These are phyloP conservation scores for Dothidotthia symphoricarpi DNA, from an alignment of 2,329 filamentous ascomycete genomes.

Conservation along the genomic window DNA sequence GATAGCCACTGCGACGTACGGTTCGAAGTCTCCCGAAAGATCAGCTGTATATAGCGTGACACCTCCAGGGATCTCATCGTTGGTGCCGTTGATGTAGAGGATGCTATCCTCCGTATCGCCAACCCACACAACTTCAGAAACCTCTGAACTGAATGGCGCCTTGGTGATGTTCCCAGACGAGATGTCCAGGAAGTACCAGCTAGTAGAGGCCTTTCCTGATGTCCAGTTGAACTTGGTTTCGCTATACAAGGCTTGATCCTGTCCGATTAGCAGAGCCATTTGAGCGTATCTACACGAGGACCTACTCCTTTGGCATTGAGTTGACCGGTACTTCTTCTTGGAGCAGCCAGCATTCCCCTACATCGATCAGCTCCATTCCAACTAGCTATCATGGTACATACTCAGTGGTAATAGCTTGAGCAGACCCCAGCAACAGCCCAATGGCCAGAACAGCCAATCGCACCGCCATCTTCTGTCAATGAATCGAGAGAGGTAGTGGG, in stretches of 20 bases:
- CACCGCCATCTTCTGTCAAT: slow-evolving; percentile 28
- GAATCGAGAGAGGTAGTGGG: slow-evolving; percentile 3
- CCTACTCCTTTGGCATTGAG: slow-evolving; percentile 37
- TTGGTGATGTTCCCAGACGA: slow-evolving; percentile 33
- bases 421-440: slow-evolving; percentile 27
- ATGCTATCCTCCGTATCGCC: slow-evolving; percentile 50
- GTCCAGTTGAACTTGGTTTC: slow-evolving; percentile 41
- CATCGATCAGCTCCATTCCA: slow-evolving; percentile 4
- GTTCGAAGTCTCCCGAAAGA: slow-evolving; percentile 25
- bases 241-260: slow-evolving; percentile 37
- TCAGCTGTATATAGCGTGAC: slow-evolving; percentile 39
- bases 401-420: slow-evolving; percentile 29
- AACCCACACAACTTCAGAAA: slow-evolving; percentile 38
- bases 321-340: slow-evolving; percentile 33
- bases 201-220: slow-evolving; percentile 47
- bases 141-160: slow-evolving; percentile 32
- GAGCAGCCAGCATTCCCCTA: slow-evolving; percentile 26
- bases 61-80: slow-evolving; percentile 51
- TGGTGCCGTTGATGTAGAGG: slow-evolving; percentile 63
- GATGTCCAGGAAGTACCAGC: slow-evolving; percentile 42
- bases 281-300: not conserved
- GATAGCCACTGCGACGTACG: slow-evolving; percentile 12
- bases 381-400: slow-evolving; percentile 6
- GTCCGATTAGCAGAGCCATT: slow-evolving; percentile 3
- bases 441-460: slow-evolving; percentile 23